phyloP scores from a whole-genome alignment of 2,329 filamentous ascomycete species.

The Huntiella moniliformis region DNA sequence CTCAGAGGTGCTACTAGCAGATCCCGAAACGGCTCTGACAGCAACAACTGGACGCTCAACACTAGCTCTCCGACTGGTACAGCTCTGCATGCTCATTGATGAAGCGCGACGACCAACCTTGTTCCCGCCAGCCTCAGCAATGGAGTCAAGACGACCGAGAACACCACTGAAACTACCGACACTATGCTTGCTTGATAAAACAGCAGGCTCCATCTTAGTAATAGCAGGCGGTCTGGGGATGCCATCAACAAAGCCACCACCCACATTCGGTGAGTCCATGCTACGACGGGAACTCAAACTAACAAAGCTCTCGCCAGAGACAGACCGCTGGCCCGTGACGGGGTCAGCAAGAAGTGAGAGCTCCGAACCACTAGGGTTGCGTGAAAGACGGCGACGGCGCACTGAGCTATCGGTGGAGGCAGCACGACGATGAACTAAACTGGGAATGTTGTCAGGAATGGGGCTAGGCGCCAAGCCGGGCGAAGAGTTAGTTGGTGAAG shows the following conservation, averaged over 20 bases:
- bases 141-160: constrained; percentile 7
- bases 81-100: constrained; percentile 5
- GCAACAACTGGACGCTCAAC: background rate
- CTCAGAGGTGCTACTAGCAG: background rate
- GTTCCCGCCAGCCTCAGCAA: constrained; percentile 3
- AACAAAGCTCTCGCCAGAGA: constrained; percentile 1
- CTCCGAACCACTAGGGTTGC: constrained; percentile 6
- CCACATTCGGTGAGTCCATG: constrained; percentile 5
- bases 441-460: constrained; percentile 7
- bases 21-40: background rate
- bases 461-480: constrained; percentile 8
- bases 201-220: constrained; percentile 2
- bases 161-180: constrained; percentile 4
- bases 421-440: constrained; percentile 2
- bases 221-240: constrained; percentile 7
- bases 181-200: constrained; percentile 5
- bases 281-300: background rate
- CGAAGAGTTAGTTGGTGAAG: constrained; percentile 5
- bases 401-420: constrained; percentile 6
- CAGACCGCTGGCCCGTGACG: background rate
- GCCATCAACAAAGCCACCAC: constrained; percentile 7
- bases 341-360: background rate
- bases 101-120: constrained; percentile 7
- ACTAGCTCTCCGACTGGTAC: background rate
- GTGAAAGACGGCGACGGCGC: constrained; percentile 2